phyloP scores from a whole-genome alignment of 2,329 filamentous ascomycete genomes.

The Neopestalotiopsis sp. region DNA sequence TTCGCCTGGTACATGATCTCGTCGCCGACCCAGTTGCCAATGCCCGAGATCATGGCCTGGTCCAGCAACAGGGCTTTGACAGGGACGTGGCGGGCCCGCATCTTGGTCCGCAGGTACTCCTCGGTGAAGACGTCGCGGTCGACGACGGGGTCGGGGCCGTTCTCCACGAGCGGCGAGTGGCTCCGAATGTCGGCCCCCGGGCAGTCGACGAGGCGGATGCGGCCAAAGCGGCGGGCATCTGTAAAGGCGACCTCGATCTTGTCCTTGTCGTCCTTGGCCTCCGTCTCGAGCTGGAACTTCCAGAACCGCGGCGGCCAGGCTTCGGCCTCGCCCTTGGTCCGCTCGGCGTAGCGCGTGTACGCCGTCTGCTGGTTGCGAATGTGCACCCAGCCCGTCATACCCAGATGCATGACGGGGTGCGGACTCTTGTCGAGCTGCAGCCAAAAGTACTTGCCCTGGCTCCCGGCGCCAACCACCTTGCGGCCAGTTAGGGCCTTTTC shows the following conservation, averaged over 20 bases:
- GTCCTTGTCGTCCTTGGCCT: conserved; percentile 55
- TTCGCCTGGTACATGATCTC: conserved; percentile 90
- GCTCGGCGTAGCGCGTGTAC: conserved; percentile 84
- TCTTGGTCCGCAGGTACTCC: conserved; percentile 73
- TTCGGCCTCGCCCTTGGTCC: conserved; percentile 64
- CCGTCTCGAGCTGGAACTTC: conserved; percentile 81
- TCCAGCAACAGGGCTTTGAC: conserved; percentile 89
- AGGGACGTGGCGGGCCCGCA: conserved; percentile 80
- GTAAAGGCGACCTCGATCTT: conserved; percentile 76
- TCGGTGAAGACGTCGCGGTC: conserved; percentile 80
- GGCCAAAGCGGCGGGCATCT: conserved; percentile 78
- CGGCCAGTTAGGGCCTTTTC: conserved; percentile 76
- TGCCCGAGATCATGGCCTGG: conserved; percentile 86
- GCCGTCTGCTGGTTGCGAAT: conserved; percentile 79
- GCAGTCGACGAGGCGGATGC: conserved; percentile 84
- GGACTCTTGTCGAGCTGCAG: conserved; percentile 76
- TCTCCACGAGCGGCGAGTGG: conserved; percentile 81
- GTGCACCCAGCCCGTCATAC: conserved; percentile 86
- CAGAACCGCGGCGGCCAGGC: conserved; percentile 88
- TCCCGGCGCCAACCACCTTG: conserved; percentile 72
- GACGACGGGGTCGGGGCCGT: conserved; percentile 90
- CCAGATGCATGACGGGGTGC: conserved; percentile 89
- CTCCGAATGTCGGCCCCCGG: conserved; percentile 77
- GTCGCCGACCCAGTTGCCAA: conserved; percentile 97
- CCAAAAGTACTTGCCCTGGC: conserved; percentile 98